A percentile compares a stretch with the other conserved stretches of the same genome.
Conservation (phyloP, 179 eudicot genomes). For the Dionaea muscipula region DNA sequence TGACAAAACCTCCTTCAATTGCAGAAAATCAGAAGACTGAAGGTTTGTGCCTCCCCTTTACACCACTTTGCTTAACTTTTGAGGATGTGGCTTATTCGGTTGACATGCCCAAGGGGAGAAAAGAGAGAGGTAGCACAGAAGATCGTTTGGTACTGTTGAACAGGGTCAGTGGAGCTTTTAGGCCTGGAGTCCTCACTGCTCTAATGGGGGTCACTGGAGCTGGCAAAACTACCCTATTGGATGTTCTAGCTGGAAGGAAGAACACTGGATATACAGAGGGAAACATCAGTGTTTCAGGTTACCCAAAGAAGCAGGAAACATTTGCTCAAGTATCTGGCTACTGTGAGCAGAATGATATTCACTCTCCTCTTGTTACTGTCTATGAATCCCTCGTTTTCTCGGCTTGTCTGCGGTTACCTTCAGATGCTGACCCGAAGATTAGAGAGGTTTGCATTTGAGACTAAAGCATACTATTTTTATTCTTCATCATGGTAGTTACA, state of each 20-base stretch:
- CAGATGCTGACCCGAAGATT: conserved; percentile 14
- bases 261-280: conserved; percentile 30
- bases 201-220: too few relatives aligned
- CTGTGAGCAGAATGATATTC: too few relatives aligned
- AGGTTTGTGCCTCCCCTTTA: conserved; percentile 20
- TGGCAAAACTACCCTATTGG: conserved; percentile 31
- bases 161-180: conserved; percentile 28
- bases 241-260: conserved; percentile 30
- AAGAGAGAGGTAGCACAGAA: conserved; percentile 17
- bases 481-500: too few relatives aligned
- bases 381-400: conserved; percentile 28
- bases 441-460: conserved; percentile 16
- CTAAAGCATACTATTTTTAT: too few relatives aligned
- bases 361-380: conserved; percentile 25
- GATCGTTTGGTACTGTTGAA: conserved; percentile 20
- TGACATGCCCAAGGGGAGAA: conserved; percentile 37
- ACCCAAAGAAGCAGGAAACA: conserved; percentile 29
- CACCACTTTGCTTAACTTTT: conserved; percentile 25
- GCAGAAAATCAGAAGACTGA: background rate
- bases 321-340: conserved; percentile 32
- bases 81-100: conserved; percentile 26
- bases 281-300: conserved; percentile 25
- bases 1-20: background rate
- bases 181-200: conserved; percentile 31
- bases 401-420: conserved; percentile 32